Conservation (phyloP, 192 early-diverging fungal species). For the Coemansia sp. region DNA sequence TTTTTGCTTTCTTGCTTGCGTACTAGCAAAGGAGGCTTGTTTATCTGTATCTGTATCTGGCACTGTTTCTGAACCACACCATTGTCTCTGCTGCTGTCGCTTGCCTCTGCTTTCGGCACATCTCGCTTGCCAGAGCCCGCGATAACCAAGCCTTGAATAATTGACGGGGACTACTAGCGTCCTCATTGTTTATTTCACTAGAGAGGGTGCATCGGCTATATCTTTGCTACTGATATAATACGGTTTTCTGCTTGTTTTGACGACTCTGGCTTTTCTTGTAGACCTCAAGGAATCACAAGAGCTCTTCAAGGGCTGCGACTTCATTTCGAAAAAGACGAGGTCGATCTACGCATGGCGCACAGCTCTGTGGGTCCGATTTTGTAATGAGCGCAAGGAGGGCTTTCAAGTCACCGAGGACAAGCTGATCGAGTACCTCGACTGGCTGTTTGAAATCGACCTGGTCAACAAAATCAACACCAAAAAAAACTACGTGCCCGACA, state of each 20-base stretch:
- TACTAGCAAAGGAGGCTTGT: constrained; percentile 10
- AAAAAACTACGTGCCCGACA: constrained; percentile 55
- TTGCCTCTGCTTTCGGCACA: neutral
- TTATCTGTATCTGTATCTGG: neutral
- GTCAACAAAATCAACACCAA: constrained; percentile 58
- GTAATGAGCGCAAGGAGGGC: constrained; percentile 39
- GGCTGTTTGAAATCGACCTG: constrained; percentile 53
- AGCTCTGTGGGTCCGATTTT: constrained; percentile 54
- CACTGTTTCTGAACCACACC: neutral
- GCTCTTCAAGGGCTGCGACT: constrained; percentile 49
- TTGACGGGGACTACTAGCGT: neutral
- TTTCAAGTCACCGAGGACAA: constrained; percentile 51
- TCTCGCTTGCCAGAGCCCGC: neutral
- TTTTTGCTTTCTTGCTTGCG: too few species aligned
- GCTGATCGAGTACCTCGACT: constrained; percentile 52
- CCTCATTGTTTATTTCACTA: neutral
- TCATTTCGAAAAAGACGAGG: constrained; percentile 56
- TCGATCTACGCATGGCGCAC: constrained; percentile 56
- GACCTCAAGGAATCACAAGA: constrained; percentile 56
- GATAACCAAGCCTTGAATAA: neutral
- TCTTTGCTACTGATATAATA: neutral
- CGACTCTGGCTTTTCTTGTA: constrained; percentile 14
- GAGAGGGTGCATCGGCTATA: neutral
- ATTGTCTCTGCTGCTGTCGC: constrained; percentile 1
- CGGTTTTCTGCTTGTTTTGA: neutral